Evolutionary conservation across 2,329 filamentous ascomycete genomes (phyloP), one percentile per base, ranked within the genome.

Genomic region (Ilyonectria mors-panacis): DNA sequence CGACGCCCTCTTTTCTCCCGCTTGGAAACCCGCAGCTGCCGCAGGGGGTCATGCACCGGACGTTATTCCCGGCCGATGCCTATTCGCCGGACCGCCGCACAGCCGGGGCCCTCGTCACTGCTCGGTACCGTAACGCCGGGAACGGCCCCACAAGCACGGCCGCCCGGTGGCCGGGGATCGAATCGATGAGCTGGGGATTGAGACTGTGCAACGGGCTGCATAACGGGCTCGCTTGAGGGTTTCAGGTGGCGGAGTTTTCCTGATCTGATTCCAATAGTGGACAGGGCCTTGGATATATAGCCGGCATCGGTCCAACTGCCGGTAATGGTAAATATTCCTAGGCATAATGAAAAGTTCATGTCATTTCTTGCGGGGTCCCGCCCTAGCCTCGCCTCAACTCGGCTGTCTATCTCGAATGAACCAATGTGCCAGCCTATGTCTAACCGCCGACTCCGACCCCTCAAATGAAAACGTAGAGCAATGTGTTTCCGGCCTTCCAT

Each of bases 361-460:
- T 59, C 54, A 63, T 66, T 44, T 50, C 48, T 73, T 57, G 58
- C 42, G 55, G 65, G 66, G 61, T 63, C 48, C 39, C 60, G 53
- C 17, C 63, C 62, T 67, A 50, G 55, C 63, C 66, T 70, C 67
- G 68, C 54, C 69, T 61, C 63, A 19, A 30, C 44, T 60, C 55
- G 54, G 33, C 69, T 69, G n/a, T 67, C 65, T 64, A 75, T 74
- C 62, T 68, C 71, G 17, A 42, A 21, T 59, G 75, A 62, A 63
- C 39, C 63, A 61, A 54, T 59, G 65, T 63, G 63, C 66, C 70
- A 73, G 56, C 61, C 70, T 71, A 62, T 73, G 55, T 75, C 73
- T 75, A 75, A 71, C 73, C 73, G 57, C 65, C 44, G 66, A 73
- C 73, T 74, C 71, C 65, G 19, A 58, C 70, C 64, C 66, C 63